Evolutionary conservation across 768 basidiomycete species (phyloP).

Genomic region (Strobilomyces dryophilus): DNA sequence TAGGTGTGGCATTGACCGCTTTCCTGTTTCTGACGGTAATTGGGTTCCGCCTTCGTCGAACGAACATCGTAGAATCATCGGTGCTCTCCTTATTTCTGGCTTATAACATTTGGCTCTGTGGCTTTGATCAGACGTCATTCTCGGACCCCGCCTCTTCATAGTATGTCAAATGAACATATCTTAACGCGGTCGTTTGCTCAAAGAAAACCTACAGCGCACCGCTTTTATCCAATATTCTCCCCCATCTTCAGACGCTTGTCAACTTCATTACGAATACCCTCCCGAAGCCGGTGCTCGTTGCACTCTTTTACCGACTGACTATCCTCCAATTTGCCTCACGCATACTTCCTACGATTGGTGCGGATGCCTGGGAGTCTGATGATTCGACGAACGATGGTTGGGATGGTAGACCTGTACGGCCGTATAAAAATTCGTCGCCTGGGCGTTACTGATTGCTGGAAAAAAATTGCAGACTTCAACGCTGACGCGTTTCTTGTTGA

Average conservation of each 20-base stretch:
- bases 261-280: constrained; percentile 84
- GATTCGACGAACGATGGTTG: constrained; percentile 59
- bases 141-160: constrained; percentile 74
- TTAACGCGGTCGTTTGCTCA: constrained; percentile 6
- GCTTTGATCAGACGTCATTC: constrained; percentile 70
- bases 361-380: constrained; percentile 73
- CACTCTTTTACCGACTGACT: constrained; percentile 73
- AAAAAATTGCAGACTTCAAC: constrained; percentile 57
- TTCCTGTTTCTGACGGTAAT: constrained; percentile 90
- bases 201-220: constrained; percentile 49
- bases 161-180: constrained; percentile 39
- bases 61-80: constrained; percentile 90
- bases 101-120: constrained; percentile 88
- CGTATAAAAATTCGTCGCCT: not conserved
- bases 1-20: constrained; percentile 84
- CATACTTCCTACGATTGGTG: constrained; percentile 81
- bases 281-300: constrained; percentile 78
- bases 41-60: constrained; percentile 82
- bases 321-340: constrained; percentile 79
- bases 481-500: constrained; percentile 68
- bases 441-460: constrained; percentile 8
- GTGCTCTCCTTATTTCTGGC: constrained; percentile 85
- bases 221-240: constrained; percentile 71
- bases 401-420: constrained; percentile 63
- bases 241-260: constrained; percentile 72